Percentiles rank a stretch among this genome's conserved stretches.
These are phyloP conservation scores for Myriangium duriaei DNA, from an alignment of 2,329 filamentous ascomycete genomes.

Conservation along the genomic window DNA sequence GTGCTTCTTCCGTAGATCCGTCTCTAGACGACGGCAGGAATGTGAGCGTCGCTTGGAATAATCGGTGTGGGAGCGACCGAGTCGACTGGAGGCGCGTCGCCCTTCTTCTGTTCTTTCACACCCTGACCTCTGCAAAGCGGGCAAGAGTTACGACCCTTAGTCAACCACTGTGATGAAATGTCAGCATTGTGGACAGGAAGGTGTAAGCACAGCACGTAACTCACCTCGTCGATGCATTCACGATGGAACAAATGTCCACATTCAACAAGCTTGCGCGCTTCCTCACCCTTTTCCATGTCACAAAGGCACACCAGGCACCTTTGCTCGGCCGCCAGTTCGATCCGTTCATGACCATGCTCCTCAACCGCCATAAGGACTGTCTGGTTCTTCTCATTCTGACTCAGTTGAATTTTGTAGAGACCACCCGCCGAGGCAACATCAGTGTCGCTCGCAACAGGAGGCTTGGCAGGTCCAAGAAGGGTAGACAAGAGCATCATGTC, in stretches of 20 bases:
- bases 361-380: conserved; percentile 21
- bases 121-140: conserved; percentile 48
- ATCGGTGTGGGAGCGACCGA: conserved; percentile 3
- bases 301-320: conserved; percentile 55
- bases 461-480: conserved; percentile 54
- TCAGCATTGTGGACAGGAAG: conserved; percentile 21
- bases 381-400: conserved; percentile 4
- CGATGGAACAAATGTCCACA: conserved; percentile 56
- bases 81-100: conserved; percentile 6
- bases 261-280: conserved; percentile 47
- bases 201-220: conserved; percentile 16
- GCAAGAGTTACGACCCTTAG: conserved; percentile 52
- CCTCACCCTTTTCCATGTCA: conserved; percentile 51
- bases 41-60: conserved; percentile 5
- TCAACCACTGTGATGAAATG: conserved; percentile 45
- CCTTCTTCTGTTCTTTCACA: conserved; percentile 36
- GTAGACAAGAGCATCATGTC: conserved; percentile 59
- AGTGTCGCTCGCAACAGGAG: conserved; percentile 52
- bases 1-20: background rate
- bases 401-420: conserved; percentile 39
- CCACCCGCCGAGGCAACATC: conserved; percentile 52
- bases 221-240: conserved; percentile 57
- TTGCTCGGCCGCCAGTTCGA: conserved; percentile 29
- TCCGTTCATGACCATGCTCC: conserved; percentile 16
- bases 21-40: background rate